A percentile compares a stretch with the other conserved stretches of the same genome.
Evolutionary conservation across 257 asterid species (phyloP).

Genomic region (Solanum lycopersicoides): DNA sequence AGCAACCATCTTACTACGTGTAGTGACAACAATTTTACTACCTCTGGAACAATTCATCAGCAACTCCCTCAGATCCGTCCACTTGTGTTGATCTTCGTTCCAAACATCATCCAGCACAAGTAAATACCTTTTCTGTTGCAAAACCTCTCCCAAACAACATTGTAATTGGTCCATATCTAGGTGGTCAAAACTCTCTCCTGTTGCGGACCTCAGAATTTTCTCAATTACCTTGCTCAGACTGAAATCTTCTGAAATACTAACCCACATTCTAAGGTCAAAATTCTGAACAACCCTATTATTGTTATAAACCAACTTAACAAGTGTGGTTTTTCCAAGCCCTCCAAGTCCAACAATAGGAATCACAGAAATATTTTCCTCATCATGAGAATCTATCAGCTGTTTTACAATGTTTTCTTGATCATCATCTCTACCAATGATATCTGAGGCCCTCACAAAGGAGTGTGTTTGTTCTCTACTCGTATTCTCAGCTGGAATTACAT

Average conservation of each 20-base stretch:
- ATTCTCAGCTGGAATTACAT: conserved; percentile 1
- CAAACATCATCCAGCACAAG: conserved; percentile 52
- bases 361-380: conserved; percentile 25
- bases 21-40: conserved; percentile 35
- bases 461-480: conserved; percentile 38
- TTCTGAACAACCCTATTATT: conserved; percentile 15
- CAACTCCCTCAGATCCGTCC: conserved; percentile 31
- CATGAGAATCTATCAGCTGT: conserved; percentile 12
- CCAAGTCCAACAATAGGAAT: conserved; percentile 46
- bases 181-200: conserved; percentile 23
- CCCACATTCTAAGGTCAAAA: conserved; percentile 43
- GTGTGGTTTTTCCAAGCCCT: conserved; percentile 47
- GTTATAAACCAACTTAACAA: conserved; percentile 38
- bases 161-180: conserved; percentile 41
- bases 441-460: conserved; percentile 42
- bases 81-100: conserved; percentile 37
- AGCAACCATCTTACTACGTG: conserved; percentile 38
- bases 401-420: conserved; percentile 27
- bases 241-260: conserved; percentile 37
- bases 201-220: conserved; percentile 24
- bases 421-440: conserved; percentile 39
- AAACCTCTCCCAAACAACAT: conserved; percentile 4
- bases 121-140: conserved; percentile 23
- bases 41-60: conserved; percentile 19
- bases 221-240: conserved; percentile 26